Conservation (phyloP, 305 asterid genomes). For the Salvia sclarea region DNA sequence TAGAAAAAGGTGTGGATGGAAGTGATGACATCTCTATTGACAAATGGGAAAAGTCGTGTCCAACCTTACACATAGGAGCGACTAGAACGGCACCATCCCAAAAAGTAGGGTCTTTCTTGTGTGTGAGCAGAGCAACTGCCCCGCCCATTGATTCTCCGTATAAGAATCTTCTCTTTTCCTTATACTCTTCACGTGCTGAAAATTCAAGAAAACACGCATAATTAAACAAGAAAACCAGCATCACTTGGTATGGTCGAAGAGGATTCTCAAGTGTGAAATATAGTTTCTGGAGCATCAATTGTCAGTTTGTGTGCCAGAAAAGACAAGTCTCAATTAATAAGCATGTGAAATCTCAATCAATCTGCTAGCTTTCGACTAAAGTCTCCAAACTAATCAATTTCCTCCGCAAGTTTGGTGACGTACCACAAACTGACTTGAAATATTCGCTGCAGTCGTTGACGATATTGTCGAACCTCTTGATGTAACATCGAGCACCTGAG, state of each 20-base stretch:
- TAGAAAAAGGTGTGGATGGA: not conserved
- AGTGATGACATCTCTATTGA: not conserved
- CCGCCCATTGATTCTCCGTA: slow-evolving; percentile 99
- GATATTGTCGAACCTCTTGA: slow-evolving; percentile 65
- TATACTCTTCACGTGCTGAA: slow-evolving; percentile 62
- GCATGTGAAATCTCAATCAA: too few relatives aligned
- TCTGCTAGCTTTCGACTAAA: not conserved
- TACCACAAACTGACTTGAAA: slow-evolving; percentile 71
- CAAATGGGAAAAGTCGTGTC: not conserved
- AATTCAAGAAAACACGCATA: slow-evolving; percentile 17
- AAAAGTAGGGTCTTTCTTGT: slow-evolving; percentile 71
- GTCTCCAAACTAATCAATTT: not conserved
- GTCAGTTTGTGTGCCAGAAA: too few relatives aligned
- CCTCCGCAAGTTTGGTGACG: slow-evolving; percentile 18
- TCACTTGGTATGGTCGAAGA: not conserved
- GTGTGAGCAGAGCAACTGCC: slow-evolving; percentile 73
- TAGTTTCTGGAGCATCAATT: too few relatives aligned
- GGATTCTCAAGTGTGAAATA: too few relatives aligned
- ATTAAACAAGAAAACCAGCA: not conserved
- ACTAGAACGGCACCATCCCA: slow-evolving; percentile 92
- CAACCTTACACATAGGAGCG: slow-evolving; percentile 97
- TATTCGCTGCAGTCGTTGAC: slow-evolving; percentile 60
- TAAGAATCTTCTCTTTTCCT: slow-evolving; percentile 58
- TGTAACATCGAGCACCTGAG: slow-evolving; percentile 82
- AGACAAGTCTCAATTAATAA: too few relatives aligned